Base-by-base conservation (phyloP, 495 filamentous ascomycete genomes). In the Xylaria sp. region DNA sequence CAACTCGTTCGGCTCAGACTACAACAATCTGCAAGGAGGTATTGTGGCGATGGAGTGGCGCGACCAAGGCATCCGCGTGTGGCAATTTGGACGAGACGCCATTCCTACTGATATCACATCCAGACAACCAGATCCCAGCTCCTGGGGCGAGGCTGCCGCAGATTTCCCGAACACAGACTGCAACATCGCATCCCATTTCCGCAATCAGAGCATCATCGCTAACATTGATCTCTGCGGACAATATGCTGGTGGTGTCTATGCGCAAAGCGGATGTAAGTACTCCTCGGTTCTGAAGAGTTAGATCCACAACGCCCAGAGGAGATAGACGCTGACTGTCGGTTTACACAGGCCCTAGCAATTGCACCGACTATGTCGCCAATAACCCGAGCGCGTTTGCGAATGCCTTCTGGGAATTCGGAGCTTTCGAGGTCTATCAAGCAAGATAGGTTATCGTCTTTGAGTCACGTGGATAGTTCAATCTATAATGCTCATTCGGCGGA, bases 161-260 rank as follows among this genome's bases (percentile, higher is more conserved):
- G 85, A 85, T 64, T 93, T 92, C 78, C 80, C 83, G 0, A 86
- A 85, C 40, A 82, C 81, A 11, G 74, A 77, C 46, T 93, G 91
- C 76, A 83, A 92, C 71, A 85, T 93, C 46, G 79, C 83, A 41
- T 79, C 78, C 14, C 85, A 90, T 70, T 93, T 93, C 76, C 81
- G 75, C 35, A 85, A 91, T 67, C 82, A 90, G 77, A 87, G 87
- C 74, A 91, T 93, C 70, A 86, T 92, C 70, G 88, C 90, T 53
- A 89, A 93, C 72, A 90, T 88, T 46, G 88, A 90, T 70, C 86
- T 93, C 71, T 93, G 90, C 75, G 91, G 92, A 4, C 83, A 88
- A 67, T 90, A 89, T 84, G 90, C 90, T 8, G 86, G 88, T 43
- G 71, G 70, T 0, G 81, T 85, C 35, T 84, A 80, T 73, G 61